Base-by-base conservation (phyloP, 2,329 filamentous ascomycete species). In the Phyllosticta citribraziliensis region DNA sequence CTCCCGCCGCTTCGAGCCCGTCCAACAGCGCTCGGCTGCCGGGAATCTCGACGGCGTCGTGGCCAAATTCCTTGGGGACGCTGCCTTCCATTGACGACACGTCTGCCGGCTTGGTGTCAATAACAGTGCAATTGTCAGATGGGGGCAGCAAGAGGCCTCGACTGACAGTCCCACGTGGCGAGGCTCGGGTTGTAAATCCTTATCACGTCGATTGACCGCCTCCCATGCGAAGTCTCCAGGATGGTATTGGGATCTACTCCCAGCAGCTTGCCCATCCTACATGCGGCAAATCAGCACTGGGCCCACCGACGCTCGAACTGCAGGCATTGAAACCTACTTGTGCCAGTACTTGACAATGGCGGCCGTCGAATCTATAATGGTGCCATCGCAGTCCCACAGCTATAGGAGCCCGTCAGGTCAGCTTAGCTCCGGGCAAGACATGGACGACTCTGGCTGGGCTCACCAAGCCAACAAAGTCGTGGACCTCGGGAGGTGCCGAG, bases 91-190 rank as follows among this genome's bases (percentile, higher is more conserved):
- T 84, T 61, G 87, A 77, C 72, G 83, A 84, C 67, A 96, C 85
- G 70, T 96, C 91, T 95, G 69, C 25, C 20, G 55, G 35, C 11
- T 61, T 47, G 20, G 56, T 30, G 35, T 63, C 25, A 65, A 52
- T 47, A 57, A 14, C 0, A 19, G 61, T 50, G 19, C 14, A 56
- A 33, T 47, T 47, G 11, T 55, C 33, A 19, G 33, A 40, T 52
- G 40, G 17, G 40, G 27, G 8, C 30, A 30, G 20, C 20, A n/a
- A 22, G 30, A 24, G 52, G 35, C 52, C 52, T 19, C 9, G 33
- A 84, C 89, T 77, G 76, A 95, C 91, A 96, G 65, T 96, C 91
- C 91, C 89, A 93, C 68, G 88, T 97, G 52, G 94, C 94, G 72
- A 91, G 90, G 67, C 89, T 86, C 17, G 91, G 88, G 64, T 89